Evolutionary conservation across 1,139 yeast species (phyloP), one percentile per base, ranked within the genome.

Genomic region (Debaryomycetaceae sp.): DNA sequence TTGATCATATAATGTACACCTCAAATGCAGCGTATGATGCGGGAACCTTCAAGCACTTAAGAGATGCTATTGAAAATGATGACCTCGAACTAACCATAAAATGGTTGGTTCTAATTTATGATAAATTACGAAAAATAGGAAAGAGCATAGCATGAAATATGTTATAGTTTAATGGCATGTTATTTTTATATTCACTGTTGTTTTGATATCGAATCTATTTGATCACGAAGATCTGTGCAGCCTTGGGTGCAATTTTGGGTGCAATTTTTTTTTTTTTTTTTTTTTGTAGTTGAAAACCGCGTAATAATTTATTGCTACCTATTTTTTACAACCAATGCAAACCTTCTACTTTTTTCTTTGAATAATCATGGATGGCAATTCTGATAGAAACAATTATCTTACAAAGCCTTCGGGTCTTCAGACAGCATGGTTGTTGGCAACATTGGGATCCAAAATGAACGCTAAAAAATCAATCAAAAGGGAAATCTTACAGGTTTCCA

Each of bases 401-500:
- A n/a, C 33, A 13, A 33, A 37, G 24, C 38, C 36, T 9, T 14
- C 37, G 4, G 56, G 56, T 2, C 36, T 56, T 7, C 54, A 51
- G 9, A 53, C 59, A 2, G 61, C 56, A 2, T 58, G 63, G 63
- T 34, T 58, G 17, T 41, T 58, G 19, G 74, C 80, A 2, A 76
- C 80, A 1, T 50, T 76, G 40, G 81, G 79, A 0, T 57, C 67
- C 17, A 66, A 61, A 30, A 55, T 59, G 2, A 36, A 53, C 3
- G 46, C 54, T 31, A 56, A 56, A 33, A 63, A 55, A 40, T 51
- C 60, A 6, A 50, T 66, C n/a, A 67, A 61, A 46, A 62, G 52
- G 32, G 70, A 66, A 15, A 62, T 77, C 8, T 53, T 67, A 14
- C 52, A 60, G 1, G 56, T 73, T 0, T 73, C 79, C 2, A 76